Percentiles rank a stretch among this genome's conserved stretches.
phyloP scores from a whole-genome alignment of 2,329 filamentous ascomycete genomes.

The Cytospora paraplurivora region DNA sequence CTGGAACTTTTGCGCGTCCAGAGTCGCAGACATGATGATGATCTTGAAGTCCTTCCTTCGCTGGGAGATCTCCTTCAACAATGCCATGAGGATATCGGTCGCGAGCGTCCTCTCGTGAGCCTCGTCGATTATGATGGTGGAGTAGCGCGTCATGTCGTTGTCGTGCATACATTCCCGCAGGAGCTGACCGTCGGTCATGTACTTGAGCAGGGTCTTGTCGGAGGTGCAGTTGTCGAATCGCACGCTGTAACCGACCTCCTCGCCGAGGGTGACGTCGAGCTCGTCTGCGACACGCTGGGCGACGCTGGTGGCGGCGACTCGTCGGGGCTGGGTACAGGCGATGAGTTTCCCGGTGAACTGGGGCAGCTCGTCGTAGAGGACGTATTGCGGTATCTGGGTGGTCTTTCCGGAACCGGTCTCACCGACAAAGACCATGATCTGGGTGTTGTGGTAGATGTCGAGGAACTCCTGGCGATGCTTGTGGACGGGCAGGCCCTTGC shows the following conservation, averaged over 20 bases:
- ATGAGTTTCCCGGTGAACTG: constrained; percentile 85
- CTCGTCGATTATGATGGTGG: constrained; percentile 97
- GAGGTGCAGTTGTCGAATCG: constrained; percentile 96
- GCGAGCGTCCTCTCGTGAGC: constrained; percentile 97
- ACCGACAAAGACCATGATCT: constrained; percentile 97
- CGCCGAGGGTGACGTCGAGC: constrained; percentile 88
- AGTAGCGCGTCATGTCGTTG: constrained; percentile 86
- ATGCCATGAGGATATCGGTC: constrained; percentile 95
- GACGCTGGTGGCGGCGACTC: constrained; percentile 98
- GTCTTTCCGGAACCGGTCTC: constrained; percentile 99
- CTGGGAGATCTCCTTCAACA: constrained; percentile 85
- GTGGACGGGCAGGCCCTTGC: constrained; percentile 86
- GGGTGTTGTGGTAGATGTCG: constrained; percentile 85
- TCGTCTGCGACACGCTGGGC: constrained; percentile 97
- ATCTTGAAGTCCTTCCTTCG: constrained; percentile 91
- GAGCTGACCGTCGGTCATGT: constrained; percentile 99
- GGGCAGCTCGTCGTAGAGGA: constrained; percentile 94
- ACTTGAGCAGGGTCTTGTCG: constrained; percentile 89
- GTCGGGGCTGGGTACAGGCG: constrained; percentile 94
- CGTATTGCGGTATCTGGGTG: constrained; percentile 97
- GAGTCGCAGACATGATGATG: constrained; percentile 97
- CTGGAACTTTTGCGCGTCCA: constrained; percentile 98
- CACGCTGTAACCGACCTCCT: constrained; percentile 98
- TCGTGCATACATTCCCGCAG: constrained; percentile 96
- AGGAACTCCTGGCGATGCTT: constrained; percentile 95